Evolutionary conservation across 2,329 filamentous ascomycete genomes (phyloP).

Genomic region (Akanthomyces lecanii): DNA sequence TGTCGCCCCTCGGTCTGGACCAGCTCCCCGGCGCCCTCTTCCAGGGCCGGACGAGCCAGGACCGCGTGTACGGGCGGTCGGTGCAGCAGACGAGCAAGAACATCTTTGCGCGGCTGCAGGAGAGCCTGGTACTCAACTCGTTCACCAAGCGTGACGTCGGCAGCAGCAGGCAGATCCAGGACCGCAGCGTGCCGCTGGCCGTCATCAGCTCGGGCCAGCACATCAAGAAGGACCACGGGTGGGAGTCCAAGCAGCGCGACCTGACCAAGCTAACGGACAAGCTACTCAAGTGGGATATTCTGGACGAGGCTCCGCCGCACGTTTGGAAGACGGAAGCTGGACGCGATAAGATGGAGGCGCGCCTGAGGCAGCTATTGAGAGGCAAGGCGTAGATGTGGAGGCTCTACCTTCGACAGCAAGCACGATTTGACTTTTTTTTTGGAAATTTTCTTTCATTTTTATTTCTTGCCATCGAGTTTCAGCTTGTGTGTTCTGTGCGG

Average conservation of each 20-base stretch:
- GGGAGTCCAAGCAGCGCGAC: constrained; percentile 83
- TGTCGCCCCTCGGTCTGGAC: constrained; percentile 83
- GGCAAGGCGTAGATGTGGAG: constrained; percentile 18
- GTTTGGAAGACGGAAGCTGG: constrained; percentile 78
- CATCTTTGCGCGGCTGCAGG: constrained; percentile 88
- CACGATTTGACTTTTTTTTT: neutral
- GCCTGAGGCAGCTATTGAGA: constrained; percentile 64
- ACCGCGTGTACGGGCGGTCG: constrained; percentile 77
- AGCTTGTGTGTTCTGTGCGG: neutral
- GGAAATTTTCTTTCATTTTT: neutral
- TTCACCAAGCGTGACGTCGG: constrained; percentile 79
- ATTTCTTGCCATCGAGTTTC: neutral
- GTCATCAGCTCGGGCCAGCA: constrained; percentile 78
- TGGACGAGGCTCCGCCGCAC: constrained; percentile 77
- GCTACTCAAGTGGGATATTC: constrained; percentile 78
- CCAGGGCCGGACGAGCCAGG: constrained; percentile 71
- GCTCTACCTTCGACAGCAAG: neutral
- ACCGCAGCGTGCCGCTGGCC: constrained; percentile 67
- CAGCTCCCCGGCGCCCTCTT: constrained; percentile 77
- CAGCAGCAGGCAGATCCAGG: constrained; percentile 75
- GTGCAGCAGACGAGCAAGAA: constrained; percentile 77
- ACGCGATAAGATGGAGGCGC: constrained; percentile 70
- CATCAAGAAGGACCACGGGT: constrained; percentile 61
- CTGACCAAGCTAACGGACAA: constrained; percentile 76
- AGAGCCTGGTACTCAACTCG: constrained; percentile 80